Evolutionary conservation across 2,329 filamentous ascomycete genomes (phyloP), one percentile per base, ranked within the genome.

Genomic region (Trichoderma simmonsii): DNA sequence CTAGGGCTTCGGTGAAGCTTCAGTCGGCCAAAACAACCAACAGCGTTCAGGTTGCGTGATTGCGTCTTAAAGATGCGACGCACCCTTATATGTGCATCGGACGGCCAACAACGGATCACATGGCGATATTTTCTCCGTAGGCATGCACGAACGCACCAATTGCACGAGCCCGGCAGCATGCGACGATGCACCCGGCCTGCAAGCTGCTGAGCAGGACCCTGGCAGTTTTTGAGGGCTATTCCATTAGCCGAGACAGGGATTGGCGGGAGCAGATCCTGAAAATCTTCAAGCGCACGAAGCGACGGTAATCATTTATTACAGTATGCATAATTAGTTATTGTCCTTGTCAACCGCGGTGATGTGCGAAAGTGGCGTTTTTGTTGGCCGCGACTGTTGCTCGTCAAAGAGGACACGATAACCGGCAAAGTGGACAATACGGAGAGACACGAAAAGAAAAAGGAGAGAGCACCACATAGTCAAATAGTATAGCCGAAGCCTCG

Each of bases 161-260:
- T 32, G 56, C 34, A 60, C 11, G 66, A 18, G 56, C 21, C 32
- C 34, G 66, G 56, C 8, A 21, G 56, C 36, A 51, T n/a, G 11
- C 60, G 56, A 54, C 24, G 32, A 59, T 67, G 64, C 63, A 57
- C 14, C 24, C 54, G 15, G 43, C 36, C 28, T 61, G 36, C 56
- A 69, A 30, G 56, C 39, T 62, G 56, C 26, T 68, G 5, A 36
- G 32, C 51, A 57, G 43, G 65, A 68, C 54, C 65, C 65, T 68
- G 51, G 65, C 34, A 21, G 14, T 32, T 54, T 54, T 59, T 18
- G 24, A 48, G 57, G 26, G 57, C 56, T 28, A n/a, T 32, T 51
- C 18, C 57, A 61, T 51, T 70, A 70, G 67, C 67, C 67, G 67
- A 70, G 67, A 62, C 67, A 61, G 36, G 67, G 67, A 70, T 70